phyloP scores from a whole-genome alignment of 1,139 yeast genomes.

The Starmera stellimalicola region DNA sequence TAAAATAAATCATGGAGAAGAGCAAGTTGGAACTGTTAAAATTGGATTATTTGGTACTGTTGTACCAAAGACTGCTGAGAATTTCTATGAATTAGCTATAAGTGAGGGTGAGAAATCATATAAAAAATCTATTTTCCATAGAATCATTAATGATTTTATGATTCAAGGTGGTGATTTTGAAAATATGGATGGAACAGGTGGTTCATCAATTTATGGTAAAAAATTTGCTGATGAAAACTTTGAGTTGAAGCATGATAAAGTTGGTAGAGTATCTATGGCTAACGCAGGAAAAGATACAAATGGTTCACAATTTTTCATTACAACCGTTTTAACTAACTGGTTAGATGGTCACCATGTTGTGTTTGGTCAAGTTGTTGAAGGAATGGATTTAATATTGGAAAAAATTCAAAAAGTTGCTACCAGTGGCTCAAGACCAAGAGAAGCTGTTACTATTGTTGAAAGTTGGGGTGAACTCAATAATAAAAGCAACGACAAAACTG shows the following conservation, averaged over 20 bases:
- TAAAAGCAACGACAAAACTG: too few species aligned
- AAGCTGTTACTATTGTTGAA: conserved; percentile 37
- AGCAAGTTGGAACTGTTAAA: conserved; percentile 52
- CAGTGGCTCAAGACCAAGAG: conserved; percentile 41
- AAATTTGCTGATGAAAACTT: conserved; percentile 68
- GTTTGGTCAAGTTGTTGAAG: conserved; percentile 71
- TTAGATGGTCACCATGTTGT: conserved; percentile 68
- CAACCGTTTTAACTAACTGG: conserved; percentile 55
- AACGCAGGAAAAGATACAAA: conserved; percentile 74
- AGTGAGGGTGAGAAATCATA: conserved; percentile 43
- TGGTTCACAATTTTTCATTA: conserved; percentile 72
- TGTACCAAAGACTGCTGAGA: conserved; percentile 68
- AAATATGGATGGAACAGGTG: conserved; percentile 77
- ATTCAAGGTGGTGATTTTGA: conserved; percentile 88
- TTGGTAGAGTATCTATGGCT: conserved; percentile 74
- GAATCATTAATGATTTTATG: conserved; percentile 70
- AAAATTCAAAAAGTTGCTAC: conserved; percentile 45
- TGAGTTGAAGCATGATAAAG: conserved; percentile 47
- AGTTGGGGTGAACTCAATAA: conserved; percentile 24
- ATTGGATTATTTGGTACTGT: conserved; percentile 65
- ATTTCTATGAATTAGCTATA: conserved; percentile 57
- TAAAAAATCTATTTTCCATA: conserved; percentile 57
- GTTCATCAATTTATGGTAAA: conserved; percentile 64
- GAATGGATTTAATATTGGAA: conserved; percentile 47
- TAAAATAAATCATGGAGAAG: conserved; percentile 49